Percentiles rank a stretch among this genome's conserved stretches.
These are phyloP conservation scores for Fomitopsis schrenkii DNA, from an alignment of 1,284 basidiomycete genomes.

Conservation along the genomic window DNA sequence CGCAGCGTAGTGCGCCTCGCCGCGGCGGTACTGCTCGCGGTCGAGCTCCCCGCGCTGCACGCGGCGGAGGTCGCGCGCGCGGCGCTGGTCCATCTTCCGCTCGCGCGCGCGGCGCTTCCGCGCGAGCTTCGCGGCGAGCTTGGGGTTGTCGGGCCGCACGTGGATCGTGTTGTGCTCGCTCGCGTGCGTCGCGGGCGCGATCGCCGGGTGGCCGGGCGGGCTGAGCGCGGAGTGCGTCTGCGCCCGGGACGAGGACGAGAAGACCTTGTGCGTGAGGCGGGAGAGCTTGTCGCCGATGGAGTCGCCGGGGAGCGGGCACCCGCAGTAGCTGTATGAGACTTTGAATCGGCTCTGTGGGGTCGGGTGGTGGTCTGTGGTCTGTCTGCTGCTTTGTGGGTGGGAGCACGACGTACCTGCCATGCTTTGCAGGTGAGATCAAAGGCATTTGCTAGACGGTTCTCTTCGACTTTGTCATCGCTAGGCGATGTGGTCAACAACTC, in stretches of 20 bases:
- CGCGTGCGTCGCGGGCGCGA: constrained; percentile 35
- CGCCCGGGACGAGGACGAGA: not conserved
- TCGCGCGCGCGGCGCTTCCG: constrained; percentile 3
- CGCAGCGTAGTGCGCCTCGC: not conserved
- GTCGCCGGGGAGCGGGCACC: constrained; percentile 20
- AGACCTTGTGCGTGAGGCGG: not conserved
- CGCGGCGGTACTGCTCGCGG: not conserved
- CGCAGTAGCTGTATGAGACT: constrained; percentile 23
- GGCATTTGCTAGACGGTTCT: constrained; percentile 27
- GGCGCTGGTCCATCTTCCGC: not conserved
- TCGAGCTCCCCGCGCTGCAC: constrained; percentile 5
- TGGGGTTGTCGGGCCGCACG: not conserved
- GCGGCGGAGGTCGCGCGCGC: constrained; percentile 15
- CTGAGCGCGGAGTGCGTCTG: constrained; percentile 3
- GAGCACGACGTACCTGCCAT: constrained; percentile 22
- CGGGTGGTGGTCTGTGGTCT: not conserved
- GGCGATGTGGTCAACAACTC: not conserved
- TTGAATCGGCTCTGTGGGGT: constrained; percentile 20
- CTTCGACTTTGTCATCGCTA: constrained; percentile 30
- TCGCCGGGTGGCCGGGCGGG: constrained; percentile 27
- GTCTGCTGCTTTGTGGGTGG: not conserved
- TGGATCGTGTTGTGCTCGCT: constrained; percentile 32
- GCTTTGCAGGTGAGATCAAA: constrained; percentile 34
- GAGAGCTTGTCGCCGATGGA: constrained; percentile 12
- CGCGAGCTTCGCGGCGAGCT: constrained; percentile 4